Percentiles rank a stretch among this genome's conserved stretches.
Conservation (phyloP, 2,329 filamentous ascomycete genomes). For the Trichoderma koningiopsis region DNA sequence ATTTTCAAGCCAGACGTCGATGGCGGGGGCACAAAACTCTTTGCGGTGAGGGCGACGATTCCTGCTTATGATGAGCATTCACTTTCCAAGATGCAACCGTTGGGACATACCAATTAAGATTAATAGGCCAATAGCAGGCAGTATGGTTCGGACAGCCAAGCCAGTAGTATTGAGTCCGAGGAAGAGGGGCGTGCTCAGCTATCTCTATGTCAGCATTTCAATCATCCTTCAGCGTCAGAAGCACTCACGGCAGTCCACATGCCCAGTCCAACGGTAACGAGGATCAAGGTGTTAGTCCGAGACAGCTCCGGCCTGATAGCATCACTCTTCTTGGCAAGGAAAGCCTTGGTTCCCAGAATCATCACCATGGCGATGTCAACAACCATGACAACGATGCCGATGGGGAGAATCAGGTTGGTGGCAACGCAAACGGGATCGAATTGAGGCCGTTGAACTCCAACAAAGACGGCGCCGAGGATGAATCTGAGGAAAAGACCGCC, state of each 20-base stretch:
- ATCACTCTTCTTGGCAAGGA: conserved; percentile 42
- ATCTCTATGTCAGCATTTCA: conserved; percentile 24
- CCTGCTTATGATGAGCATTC: conserved; percentile 27
- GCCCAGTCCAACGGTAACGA: conserved; percentile 48
- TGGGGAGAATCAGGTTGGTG: conserved; percentile 45
- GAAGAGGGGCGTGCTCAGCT: conserved; percentile 56
- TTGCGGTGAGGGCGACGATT: conserved; percentile 43
- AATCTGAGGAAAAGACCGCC: conserved; percentile 51
- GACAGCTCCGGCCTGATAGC: conserved; percentile 32
- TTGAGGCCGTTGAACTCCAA: conserved; percentile 56
- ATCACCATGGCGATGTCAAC: conserved; percentile 50
- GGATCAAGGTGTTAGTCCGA: conserved; percentile 46
- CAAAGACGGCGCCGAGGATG: conserved; percentile 55
- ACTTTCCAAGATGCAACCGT: no score
- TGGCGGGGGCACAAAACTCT: conserved; percentile 24
- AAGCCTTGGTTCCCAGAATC: conserved; percentile 45
- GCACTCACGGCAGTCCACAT: conserved; percentile 58
- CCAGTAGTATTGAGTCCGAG: conserved; percentile 49
- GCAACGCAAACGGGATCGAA: conserved; percentile 57
- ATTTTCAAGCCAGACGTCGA: background rate
- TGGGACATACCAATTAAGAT: conserved; percentile 49
- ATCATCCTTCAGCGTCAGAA: background rate
- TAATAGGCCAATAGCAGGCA: conserved; percentile 54
- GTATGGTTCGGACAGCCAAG: conserved; percentile 50
- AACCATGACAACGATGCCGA: conserved; percentile 50